Percentiles rank a stretch among this genome's conserved stretches.
Conservation (phyloP, 2,329 filamentous ascomycete species). For the Colletotrichum sp. region DNA sequence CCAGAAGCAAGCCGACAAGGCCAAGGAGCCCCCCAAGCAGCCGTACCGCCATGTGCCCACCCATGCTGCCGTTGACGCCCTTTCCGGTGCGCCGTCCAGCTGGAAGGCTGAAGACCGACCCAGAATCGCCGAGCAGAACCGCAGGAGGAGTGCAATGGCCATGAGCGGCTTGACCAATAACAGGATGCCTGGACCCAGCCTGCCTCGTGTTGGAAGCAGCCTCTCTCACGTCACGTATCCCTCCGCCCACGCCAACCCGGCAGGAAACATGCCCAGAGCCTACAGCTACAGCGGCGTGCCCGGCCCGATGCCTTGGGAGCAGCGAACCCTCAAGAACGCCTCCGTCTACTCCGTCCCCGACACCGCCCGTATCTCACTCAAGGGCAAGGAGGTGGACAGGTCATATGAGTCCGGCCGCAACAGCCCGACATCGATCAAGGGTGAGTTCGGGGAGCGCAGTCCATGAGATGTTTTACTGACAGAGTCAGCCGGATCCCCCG, state of each 20-base stretch:
- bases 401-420: conserved; percentile 35
- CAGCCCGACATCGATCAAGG: conserved; percentile 43
- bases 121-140: conserved; percentile 56
- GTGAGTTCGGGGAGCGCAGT: conserved; percentile 23
- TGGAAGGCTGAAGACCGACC: conserved; percentile 53
- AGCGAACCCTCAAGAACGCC: conserved; percentile 28
- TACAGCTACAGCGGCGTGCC: conserved; percentile 50
- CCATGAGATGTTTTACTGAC: background rate
- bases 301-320: conserved; percentile 28
- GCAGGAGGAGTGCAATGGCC: conserved; percentile 53
- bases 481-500: conserved; percentile 28
- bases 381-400: conserved; percentile 49
- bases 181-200: conserved; percentile 36
- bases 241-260: conserved; percentile 41
- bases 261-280: conserved; percentile 43
- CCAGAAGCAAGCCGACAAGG: conserved; percentile 51
- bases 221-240: conserved; percentile 54
- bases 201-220: conserved; percentile 52
- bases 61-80: conserved; percentile 64
- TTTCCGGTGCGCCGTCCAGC: conserved; percentile 57
- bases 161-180: conserved; percentile 41
- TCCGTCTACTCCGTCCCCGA: conserved; percentile 34
- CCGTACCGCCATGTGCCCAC: conserved; percentile 67
- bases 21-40: conserved; percentile 44
- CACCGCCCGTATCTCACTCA: conserved; percentile 33